Evolutionary conservation across 306 rosid species (phyloP).

Genomic region (Macrotyloma uniflorum): DNA sequence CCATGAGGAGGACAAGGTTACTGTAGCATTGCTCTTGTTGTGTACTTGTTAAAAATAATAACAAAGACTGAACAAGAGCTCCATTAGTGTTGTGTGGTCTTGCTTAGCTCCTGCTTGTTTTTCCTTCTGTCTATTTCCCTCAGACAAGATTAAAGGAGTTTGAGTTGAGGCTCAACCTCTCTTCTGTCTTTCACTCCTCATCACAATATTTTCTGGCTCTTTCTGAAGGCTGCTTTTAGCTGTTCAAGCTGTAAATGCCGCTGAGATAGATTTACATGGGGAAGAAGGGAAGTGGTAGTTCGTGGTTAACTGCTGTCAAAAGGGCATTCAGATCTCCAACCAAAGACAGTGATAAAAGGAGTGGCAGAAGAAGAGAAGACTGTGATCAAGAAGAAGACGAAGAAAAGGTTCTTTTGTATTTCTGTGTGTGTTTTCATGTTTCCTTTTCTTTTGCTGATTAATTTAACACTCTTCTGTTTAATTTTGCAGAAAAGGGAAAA

Average conservation of each 20-base stretch:
- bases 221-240: constrained; percentile 12
- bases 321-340: constrained; percentile 99
- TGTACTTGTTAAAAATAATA: constrained; percentile 37
- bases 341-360: constrained; percentile 58
- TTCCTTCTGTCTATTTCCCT: constrained; percentile 9
- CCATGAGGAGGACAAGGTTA: constrained; percentile 34
- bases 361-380: constrained; percentile 45
- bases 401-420: constrained; percentile 58
- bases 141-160: constrained; percentile 32
- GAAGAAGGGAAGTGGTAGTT: constrained; percentile 76
- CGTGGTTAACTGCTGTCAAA: constrained; percentile 98
- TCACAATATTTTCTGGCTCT: constrained; percentile 40
- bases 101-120: constrained; percentile 29
- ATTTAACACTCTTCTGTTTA: not conserved
- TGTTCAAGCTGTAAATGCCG: constrained; percentile 51
- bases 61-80: constrained; percentile 37
- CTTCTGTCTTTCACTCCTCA: constrained; percentile 24
- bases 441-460: not conserved
- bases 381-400: constrained; percentile 71
- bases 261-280: constrained; percentile 71
- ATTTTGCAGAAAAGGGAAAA: constrained; percentile 79
- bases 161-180: not conserved
- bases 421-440: not conserved
- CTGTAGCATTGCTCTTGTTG: constrained; percentile 34
- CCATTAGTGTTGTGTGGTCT: constrained; percentile 22